A percentile compares a stretch with the other conserved stretches of the same genome.
These are phyloP conservation scores for Porogramme epimiltina DNA, from an alignment of 1,284 basidiomycete species.

Conservation along the genomic window DNA sequence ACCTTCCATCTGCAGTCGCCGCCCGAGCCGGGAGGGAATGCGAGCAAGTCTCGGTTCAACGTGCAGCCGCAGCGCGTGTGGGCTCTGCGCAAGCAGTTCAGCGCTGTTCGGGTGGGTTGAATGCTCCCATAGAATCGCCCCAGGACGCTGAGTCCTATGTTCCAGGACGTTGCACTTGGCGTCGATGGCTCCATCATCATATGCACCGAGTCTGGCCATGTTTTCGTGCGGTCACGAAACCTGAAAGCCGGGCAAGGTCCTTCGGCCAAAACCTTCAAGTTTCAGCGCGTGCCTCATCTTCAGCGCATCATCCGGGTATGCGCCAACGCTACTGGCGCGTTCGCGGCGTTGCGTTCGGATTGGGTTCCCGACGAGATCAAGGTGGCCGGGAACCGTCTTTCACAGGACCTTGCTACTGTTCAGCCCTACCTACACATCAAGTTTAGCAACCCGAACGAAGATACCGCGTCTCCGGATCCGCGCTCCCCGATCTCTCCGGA, in stretches of 20 bases:
- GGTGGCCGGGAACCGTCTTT: slow-evolving; percentile 60
- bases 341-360: slow-evolving; percentile 84
- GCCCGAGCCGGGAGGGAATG: slow-evolving; percentile 20
- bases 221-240: slow-evolving; percentile 80
- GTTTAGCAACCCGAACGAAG: background rate
- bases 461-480: background rate
- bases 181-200: slow-evolving; percentile 88
- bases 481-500: background rate
- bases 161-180: slow-evolving; percentile 86
- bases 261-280: slow-evolving; percentile 72
- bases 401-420: slow-evolving; percentile 68
- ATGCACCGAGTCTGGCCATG: slow-evolving; percentile 94
- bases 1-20: slow-evolving; percentile 65
- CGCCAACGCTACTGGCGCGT: slow-evolving; percentile 88
- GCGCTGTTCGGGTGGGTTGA: slow-evolving; percentile 69
- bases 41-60: slow-evolving; percentile 33
- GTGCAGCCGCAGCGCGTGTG: slow-evolving; percentile 91
- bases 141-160: background rate
- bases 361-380: slow-evolving; percentile 62
- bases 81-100: slow-evolving; percentile 86
- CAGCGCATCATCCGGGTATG: slow-evolving; percentile 87
- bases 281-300: slow-evolving; percentile 79
- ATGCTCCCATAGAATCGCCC: background rate
- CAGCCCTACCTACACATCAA: slow-evolving; percentile 51
- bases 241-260: slow-evolving; percentile 39